Evolutionary conservation across 495 filamentous ascomycete genomes (phyloP).

Genomic region (Lophium mytilinum): DNA sequence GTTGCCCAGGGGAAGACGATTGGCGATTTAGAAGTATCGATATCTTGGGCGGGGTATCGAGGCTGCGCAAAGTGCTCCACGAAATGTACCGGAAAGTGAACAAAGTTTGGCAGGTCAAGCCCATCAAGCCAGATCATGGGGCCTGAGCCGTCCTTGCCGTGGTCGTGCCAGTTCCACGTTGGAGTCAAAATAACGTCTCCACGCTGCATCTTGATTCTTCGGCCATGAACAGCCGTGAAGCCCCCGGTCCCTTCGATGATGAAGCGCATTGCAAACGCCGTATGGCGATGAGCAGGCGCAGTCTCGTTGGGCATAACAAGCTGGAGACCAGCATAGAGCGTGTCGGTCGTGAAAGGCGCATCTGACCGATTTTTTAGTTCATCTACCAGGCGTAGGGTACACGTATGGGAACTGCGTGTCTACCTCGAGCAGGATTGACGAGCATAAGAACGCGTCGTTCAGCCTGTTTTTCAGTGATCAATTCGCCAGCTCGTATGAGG

Average conservation of each 20-base stretch:
- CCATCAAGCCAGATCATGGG: conserved; percentile 49
- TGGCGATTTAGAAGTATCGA: conserved; percentile 31
- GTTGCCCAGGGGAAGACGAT: conserved; percentile 38
- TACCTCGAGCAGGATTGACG: conserved; percentile 40
- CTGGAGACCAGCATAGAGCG: conserved; percentile 44
- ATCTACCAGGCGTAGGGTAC: not conserved
- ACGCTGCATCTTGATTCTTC: conserved; percentile 38
- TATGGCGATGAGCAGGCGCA: conserved; percentile 43
- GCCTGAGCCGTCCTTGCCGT: conserved; percentile 42
- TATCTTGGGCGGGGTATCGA: conserved; percentile 38
- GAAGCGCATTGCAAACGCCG: conserved; percentile 45
- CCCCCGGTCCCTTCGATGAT: conserved; percentile 44
- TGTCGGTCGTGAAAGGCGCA: conserved; percentile 46
- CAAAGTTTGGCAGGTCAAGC: conserved; percentile 39
- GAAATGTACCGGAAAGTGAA: conserved; percentile 43
- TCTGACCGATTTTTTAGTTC: conserved; percentile 20
- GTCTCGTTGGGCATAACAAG: conserved; percentile 44
- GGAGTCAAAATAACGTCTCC: conserved; percentile 47
- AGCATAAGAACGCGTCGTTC: conserved; percentile 44
- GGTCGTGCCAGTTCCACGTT: conserved; percentile 46
- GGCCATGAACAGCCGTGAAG: conserved; percentile 44
- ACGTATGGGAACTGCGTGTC: conserved; percentile 1
- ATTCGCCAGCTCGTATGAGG: conserved; percentile 36
- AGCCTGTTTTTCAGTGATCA: conserved; percentile 38
- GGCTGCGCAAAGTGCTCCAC: conserved; percentile 38